Percentiles rank a stretch among this genome's conserved stretches.
These are phyloP conservation scores for Mortierella alpina DNA, from an alignment of 192 early-diverging fungal genomes.

Conservation along the genomic window DNA sequence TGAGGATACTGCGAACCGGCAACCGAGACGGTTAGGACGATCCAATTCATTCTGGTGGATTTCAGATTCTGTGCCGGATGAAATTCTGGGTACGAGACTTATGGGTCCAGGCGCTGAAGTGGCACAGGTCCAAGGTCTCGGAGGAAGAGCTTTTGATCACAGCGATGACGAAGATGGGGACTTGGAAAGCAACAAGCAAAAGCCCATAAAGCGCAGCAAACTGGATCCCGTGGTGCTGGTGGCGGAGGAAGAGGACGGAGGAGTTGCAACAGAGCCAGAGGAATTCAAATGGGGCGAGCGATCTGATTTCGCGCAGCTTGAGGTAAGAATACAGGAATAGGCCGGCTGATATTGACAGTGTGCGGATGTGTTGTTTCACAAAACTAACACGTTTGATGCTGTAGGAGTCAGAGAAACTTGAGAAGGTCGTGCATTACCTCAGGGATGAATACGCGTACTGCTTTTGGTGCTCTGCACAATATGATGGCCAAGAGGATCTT, in stretches of 20 bases:
- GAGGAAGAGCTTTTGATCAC: constrained; percentile 10
- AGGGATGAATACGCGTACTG: constrained; percentile 69
- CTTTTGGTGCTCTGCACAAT: constrained; percentile 74
- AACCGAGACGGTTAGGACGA: constrained; percentile 2
- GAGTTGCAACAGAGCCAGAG: constrained; percentile 34
- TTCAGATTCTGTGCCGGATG: constrained; percentile 29
- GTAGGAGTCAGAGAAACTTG: constrained; percentile 63
- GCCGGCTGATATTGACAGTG: constrained; percentile 30
- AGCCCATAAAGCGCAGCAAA: constrained; percentile 31
- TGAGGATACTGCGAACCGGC: neutral
- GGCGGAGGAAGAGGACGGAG: neutral
- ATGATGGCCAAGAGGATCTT: constrained; percentile 64
- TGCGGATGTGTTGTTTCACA: constrained; percentile 10
- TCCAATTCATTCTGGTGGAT: constrained; percentile 53
- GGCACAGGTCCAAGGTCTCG: neutral
- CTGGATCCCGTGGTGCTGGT: constrained; percentile 20
- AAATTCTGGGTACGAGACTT: constrained; percentile 27
- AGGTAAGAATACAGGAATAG: constrained; percentile 9
- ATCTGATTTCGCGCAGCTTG: constrained; percentile 17
- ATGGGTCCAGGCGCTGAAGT: constrained; percentile 33
- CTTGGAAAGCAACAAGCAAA: constrained; percentile 30
- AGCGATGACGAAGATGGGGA: constrained; percentile 28
- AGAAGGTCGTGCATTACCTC: constrained; percentile 60
- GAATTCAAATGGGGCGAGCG: constrained; percentile 50
- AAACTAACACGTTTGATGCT: neutral